Evolutionary conservation across 2,329 filamentous ascomycete species (phyloP), one percentile per base, ranked within the genome.

Genomic region (Aspergillus sp.): DNA sequence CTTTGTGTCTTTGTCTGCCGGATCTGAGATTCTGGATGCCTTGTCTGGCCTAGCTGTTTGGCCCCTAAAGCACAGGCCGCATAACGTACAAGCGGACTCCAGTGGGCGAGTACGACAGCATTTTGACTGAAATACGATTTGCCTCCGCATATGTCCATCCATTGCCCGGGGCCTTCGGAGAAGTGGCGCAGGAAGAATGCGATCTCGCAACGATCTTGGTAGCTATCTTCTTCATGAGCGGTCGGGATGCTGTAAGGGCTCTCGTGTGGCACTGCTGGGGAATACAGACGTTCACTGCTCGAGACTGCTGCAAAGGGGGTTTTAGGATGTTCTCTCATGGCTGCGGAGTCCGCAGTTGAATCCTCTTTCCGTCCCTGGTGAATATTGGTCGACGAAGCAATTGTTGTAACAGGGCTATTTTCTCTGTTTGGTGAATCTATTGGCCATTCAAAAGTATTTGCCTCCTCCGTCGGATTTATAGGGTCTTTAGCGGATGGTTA

Each of bases 41-140:
- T 59, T 43, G 60, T 57, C n/a, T 63, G 61, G 4, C 63, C 63
- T 3, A 65, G 40, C 23, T 65, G 61, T 19, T 65, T 65, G 3
- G 63, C 63, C 2, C 55, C 63, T 2, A 65, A 33, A 0, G 63
- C 63, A 33, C 63, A 65, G 11, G 63, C 63, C 12, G 63, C 56
- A 49, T 65, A 63, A 9, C 63, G 57, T 8, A 65, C 15, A 3
- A 63, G 44, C 1, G 55, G 52, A 35, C 52, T 59, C 41, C 49
- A 31, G 19, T 50, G 52, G 14, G 57, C 48, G 14, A 63, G 31
- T 6, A n/a, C 3, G 6, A 56, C 48, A 1, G 31, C 33, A 7
- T 65, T 27, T 24, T 56, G 53, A n/a, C 61, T 63, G 24, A 65
- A 63, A 39, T 64, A 64, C 0, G 59, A 52, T 14, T 59, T 58